phyloP scores from a whole-genome alignment of 2,329 filamentous ascomycete genomes.

The Colletotrichum neosansevieriae region DNA sequence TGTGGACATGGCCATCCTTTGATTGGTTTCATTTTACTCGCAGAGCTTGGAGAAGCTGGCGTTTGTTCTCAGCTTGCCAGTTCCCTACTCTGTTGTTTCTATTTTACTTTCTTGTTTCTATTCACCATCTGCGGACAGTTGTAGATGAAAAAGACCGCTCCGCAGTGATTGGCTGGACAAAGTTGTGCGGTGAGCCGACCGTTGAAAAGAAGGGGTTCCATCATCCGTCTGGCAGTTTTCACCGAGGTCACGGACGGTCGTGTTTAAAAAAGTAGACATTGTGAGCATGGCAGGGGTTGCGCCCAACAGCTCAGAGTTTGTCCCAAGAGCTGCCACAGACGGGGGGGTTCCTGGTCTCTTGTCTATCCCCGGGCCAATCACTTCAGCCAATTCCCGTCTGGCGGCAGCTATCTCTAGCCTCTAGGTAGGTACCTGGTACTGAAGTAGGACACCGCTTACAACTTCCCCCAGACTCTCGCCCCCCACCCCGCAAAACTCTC shows the following conservation, averaged over 20 bases:
- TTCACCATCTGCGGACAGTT: neutral
- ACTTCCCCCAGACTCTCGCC: conserved; percentile 19
- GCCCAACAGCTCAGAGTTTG: conserved; percentile 9
- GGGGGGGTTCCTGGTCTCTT: neutral
- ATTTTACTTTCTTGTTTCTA: neutral
- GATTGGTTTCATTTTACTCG: conserved; percentile 22
- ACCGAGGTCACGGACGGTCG: neutral
- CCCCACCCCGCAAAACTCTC: conserved; percentile 3
- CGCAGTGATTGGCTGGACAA: neutral
- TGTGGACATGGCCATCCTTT: conserved; percentile 5
- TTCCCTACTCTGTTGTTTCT: neutral
- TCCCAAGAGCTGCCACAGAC: conserved; percentile 10
- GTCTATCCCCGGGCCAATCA: conserved; percentile 17
- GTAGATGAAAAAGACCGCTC: neutral
- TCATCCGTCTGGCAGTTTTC: neutral
- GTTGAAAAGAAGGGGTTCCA: neutral
- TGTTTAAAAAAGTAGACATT: neutral
- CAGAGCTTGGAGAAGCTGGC: conserved; percentile 11
- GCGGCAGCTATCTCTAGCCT: neutral
- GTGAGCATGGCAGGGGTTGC: neutral
- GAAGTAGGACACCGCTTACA: conserved; percentile 21
- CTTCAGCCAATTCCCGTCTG: conserved; percentile 1
- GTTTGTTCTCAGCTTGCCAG: neutral
- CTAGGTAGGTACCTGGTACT: too few species aligned
- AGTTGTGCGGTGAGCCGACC: neutral